phyloP scores from a whole-genome alignment of 2,329 filamentous ascomycete species.

The Lachnellula willkommii region DNA sequence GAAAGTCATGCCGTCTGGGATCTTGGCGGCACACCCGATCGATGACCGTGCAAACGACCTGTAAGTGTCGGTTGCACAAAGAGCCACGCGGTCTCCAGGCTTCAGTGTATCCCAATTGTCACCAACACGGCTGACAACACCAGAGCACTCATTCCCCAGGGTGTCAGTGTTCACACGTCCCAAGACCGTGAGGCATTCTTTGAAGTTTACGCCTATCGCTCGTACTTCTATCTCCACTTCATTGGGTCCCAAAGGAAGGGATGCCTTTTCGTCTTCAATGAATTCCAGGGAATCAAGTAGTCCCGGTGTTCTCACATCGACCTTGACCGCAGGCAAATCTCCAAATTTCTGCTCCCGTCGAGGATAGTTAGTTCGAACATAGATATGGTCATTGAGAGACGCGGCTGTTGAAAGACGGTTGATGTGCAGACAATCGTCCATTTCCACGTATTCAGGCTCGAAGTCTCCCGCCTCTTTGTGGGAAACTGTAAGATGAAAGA shows the following conservation, averaged over 20 bases:
- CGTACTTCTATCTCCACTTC: conserved; percentile 10
- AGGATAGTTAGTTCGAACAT: not conserved
- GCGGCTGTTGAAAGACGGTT: not conserved
- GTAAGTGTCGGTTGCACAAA: not conserved
- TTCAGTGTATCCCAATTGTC: not conserved
- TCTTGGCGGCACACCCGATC: not conserved
- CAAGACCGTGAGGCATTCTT: conserved; percentile 18
- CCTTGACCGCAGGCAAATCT: not conserved
- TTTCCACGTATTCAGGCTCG: not conserved
- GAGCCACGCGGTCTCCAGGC: not conserved
- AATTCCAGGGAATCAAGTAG: conserved; percentile 4
- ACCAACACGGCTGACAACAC: conserved; percentile 27
- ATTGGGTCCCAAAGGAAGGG: not conserved
- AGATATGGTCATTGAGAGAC: not conserved
- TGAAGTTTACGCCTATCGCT: conserved; percentile 16
- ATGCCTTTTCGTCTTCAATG: conserved; percentile 17
- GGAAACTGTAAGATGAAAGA: not conserved
- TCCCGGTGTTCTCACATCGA: conserved; percentile 1
- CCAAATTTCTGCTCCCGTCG: not conserved
- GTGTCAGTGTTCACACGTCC: conserved; percentile 9
- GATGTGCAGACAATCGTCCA: not conserved
- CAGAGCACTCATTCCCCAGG: conserved; percentile 30
- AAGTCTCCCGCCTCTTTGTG: not conserved
- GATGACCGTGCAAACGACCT: not conserved
- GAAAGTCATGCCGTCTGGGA: not conserved